Conservation (phyloP, 805 yeast genomes). For the Kuraishia ogatae region DNA sequence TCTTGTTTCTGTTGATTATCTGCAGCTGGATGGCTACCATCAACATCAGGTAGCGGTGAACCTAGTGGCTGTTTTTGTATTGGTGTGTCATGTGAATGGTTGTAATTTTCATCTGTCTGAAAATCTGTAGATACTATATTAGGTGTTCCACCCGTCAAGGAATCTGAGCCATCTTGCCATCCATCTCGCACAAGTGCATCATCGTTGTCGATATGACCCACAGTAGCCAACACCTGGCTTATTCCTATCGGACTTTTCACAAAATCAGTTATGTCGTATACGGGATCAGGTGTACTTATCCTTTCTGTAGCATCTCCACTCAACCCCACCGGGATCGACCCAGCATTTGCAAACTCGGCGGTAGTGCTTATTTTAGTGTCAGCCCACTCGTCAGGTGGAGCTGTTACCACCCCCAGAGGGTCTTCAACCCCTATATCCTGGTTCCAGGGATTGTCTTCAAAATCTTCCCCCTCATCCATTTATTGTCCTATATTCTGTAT, state of each 20-base stretch:
- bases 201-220: not conserved
- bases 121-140: not conserved
- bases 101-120: not conserved
- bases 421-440: not conserved
- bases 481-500: not conserved
- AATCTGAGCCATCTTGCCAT: not conserved
- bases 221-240: not conserved
- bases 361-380: not conserved
- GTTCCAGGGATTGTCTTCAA: conserved; percentile 1
- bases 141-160: not conserved
- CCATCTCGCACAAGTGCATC: not conserved
- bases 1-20: not conserved
- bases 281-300: not conserved
- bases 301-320: not conserved
- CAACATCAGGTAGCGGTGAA: not conserved
- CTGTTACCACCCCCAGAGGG: not conserved
- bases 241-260: not conserved
- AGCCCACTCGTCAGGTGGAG: not conserved
- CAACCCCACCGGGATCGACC: not conserved
- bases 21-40: not conserved
- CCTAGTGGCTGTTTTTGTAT: not conserved
- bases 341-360: not conserved
- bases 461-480: not conserved
- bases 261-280: not conserved
- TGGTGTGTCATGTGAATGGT: not conserved